Evolutionary conservation across 2,329 filamentous ascomycete genomes (phyloP), one percentile per base, ranked within the genome.

Genomic region (Corynespora cassiicola): DNA sequence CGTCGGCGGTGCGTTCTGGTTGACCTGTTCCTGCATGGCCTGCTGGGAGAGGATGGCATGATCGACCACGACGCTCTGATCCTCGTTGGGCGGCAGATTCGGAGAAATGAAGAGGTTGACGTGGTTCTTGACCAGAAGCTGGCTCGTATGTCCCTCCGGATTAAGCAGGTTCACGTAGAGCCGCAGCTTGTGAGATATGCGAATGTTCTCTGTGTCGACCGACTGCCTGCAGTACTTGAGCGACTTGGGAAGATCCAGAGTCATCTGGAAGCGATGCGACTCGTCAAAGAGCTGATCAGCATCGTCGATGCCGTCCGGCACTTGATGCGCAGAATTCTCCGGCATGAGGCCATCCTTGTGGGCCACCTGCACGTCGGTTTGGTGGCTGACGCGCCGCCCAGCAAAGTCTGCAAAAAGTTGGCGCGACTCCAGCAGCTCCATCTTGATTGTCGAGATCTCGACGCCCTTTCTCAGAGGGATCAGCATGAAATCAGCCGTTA

Each of bases 31-130:
- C 25, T 76, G 74, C 28, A 79, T 74, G 7, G 72, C 64, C 39
- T 59, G 72, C 16, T 59, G 52, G 7, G 47, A 52, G 19, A 68
- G 66, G 14, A 67, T 36, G 36, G 50, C 49, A 43, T 74, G 64
- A 53, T 76, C 69, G 42, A 69, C 60, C 2, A 58, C 43, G 2
- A 97, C 78, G 56, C 88, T 86, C 55, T 95, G 94, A 44, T 92
- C 82, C 35, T 95, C 90, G 57, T 94, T 89, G 23, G 96, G 81
- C 0, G 90, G 87, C 57, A 96, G 84, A 61, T 94, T 94, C 1
- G 94, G 92, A 5, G 94, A 99, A 52, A 97, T 96, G 71, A 96
- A 96, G 24, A 99, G 85, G 37, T 90, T 90, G 11, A 97, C 81
- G 2, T 94, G 91, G 20, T 97, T 81, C 26, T 90, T 94, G 30